Evolutionary conservation across 768 basidiomycete species (phyloP), one percentile per base, ranked within the genome.

Genomic region (Guyanaporus albipodus): DNA sequence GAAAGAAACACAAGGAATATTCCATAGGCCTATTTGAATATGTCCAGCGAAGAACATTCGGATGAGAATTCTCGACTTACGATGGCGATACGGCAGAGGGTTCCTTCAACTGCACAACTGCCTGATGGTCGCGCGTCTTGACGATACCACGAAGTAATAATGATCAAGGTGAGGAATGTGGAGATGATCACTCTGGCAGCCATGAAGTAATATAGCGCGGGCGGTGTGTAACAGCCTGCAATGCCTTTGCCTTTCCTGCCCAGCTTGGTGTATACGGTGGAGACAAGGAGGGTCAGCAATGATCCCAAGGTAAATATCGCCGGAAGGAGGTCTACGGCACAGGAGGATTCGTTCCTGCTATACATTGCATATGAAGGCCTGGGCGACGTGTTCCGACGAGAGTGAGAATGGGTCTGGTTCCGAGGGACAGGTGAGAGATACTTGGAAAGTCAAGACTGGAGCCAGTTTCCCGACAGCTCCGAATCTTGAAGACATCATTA

Each of bases 1-100:
- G 33, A 47, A 35, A 47, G 37, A 2, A 43, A 29, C n/a, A 37
- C 43, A 33, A 51, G 45, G 38, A 48, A 26, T 39, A 34, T n/a
- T 15, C 41, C 50, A 11, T 52, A 52, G 5, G 22, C 41, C 50
- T 52, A 31, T 31, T 31, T 14, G 12, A 31, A 4, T 31, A 15
- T 6, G 15, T 31, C 14, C 2, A 31, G 31, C 3, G 31, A 15
- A 14, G 31, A n/a, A 31, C 6, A 11, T 4, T 31, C n/a, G 14
- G 14, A n/a, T 11, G 14, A 31, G 15, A n/a, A n/a, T 24, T n/a
- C n/a, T 23, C 21, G 6, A 48, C 50, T 48, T 17, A 52, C 50
- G 24, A 48, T 44, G 10, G 38, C n/a, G 19, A 43, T 31, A 14
- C n/a, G n/a, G n/a, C 24, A 38, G 15, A 43, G 24, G 4, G 31